Percentiles rank a stretch among this genome's conserved stretches.
These are phyloP conservation scores for Blastobotrys serpentis DNA, from an alignment of 1,139 yeast species.

Conservation along the genomic window DNA sequence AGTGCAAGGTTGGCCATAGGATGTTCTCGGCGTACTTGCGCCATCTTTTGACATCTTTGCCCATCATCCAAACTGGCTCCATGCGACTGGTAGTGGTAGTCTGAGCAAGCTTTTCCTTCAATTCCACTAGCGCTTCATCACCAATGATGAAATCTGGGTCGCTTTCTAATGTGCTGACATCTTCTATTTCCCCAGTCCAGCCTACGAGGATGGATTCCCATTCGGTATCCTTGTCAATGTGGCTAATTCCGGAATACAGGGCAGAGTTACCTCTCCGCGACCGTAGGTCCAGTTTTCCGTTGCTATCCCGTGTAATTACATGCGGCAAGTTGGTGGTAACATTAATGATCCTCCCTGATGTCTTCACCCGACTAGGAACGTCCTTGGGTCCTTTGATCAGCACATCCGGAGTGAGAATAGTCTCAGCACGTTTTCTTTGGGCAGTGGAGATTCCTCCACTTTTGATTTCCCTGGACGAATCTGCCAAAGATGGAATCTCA, in stretches of 20 bases:
- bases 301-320: conserved; percentile 42
- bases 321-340: conserved; percentile 70
- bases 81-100: conserved; percentile 47
- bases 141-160: conserved; percentile 41
- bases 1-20: conserved; percentile 94
- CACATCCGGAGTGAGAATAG: conserved; percentile 13
- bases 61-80: conserved; percentile 55
- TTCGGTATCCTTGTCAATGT: conserved; percentile 57
- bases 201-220: conserved; percentile 91
- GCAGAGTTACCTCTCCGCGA: conserved; percentile 80
- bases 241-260: conserved; percentile 68
- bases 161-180: conserved; percentile 46
- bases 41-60: conserved; percentile 63
- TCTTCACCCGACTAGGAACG: conserved; percentile 31
- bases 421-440: conserved; percentile 10
- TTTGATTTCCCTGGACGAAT: conserved; percentile 2
- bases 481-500: conserved; percentile 7
- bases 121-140: background rate
- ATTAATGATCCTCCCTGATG: conserved; percentile 65
- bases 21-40: conserved; percentile 84
- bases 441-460: conserved; percentile 10
- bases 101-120: conserved; percentile 7
- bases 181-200: conserved; percentile 89
- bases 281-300: conserved; percentile 18
- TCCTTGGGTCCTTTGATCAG: conserved; percentile 13